Evolutionary conservation across 371 early-diverging fungal genomes (phyloP).

Genomic region (Mucor circinelloides): DNA sequence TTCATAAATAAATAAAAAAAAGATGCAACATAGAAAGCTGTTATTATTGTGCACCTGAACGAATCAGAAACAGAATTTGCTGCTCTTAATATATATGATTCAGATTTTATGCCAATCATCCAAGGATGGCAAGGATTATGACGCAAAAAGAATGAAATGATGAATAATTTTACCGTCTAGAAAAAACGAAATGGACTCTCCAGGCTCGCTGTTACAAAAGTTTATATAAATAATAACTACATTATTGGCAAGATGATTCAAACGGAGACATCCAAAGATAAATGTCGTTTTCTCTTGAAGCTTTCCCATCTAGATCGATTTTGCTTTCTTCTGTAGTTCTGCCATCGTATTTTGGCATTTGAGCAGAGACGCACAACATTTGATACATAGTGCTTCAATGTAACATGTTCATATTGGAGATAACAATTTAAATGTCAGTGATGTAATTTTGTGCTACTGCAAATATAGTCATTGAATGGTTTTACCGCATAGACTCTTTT

Average conservation of each 20-base stretch:
- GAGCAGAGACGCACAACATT: neutral
- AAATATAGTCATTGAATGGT: constrained; percentile 12
- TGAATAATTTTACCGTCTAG: constrained; percentile 18
- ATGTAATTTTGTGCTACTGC: constrained; percentile 14
- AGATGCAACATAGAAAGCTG: neutral
- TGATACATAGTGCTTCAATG: neutral
- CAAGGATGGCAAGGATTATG: neutral
- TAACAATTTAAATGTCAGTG: constrained; percentile 13
- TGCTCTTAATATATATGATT: neutral
- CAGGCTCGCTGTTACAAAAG: neutral
- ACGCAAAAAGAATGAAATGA: constrained; percentile 2
- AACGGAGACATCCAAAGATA: neutral
- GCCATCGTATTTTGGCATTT: neutral
- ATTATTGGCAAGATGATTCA: neutral
- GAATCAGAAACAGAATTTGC: neutral
- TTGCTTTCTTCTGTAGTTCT: neutral
- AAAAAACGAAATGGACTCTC: neutral
- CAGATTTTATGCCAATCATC: neutral
- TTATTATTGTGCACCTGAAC: neutral
- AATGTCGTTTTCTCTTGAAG: neutral
- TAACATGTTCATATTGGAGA: neutral
- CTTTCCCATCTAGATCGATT: neutral
- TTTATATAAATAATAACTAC: neutral
- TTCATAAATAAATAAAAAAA: neutral
- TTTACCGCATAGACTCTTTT: constrained; percentile 21